Conservation (phyloP, 1,284 basidiomycete genomes). For the Pisolithus thermaeus region DNA sequence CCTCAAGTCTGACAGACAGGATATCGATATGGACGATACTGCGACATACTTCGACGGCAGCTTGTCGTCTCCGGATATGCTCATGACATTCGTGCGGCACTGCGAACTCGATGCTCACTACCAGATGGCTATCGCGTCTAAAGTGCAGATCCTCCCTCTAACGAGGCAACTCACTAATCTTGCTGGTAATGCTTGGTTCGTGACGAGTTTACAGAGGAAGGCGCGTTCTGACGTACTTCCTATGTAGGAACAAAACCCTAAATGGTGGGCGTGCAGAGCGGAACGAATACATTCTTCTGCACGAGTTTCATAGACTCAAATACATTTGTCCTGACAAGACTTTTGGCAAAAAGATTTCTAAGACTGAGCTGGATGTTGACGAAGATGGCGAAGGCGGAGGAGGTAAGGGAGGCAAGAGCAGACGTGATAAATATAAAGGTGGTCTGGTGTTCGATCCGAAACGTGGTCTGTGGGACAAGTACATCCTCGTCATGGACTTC, state of each 20-base stretch:
- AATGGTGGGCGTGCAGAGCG: constrained; percentile 96
- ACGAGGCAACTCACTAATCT: constrained; percentile 95
- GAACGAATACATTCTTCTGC: constrained; percentile 98
- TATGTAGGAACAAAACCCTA: constrained; percentile 87
- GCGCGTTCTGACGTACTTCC: background rate
- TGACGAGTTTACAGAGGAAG: constrained; percentile 1
- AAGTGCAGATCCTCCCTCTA: constrained; percentile 86
- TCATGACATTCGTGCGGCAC: constrained; percentile 89
- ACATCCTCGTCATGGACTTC: constrained; percentile 99
- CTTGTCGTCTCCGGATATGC: constrained; percentile 69
- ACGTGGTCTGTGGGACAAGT: constrained; percentile 94
- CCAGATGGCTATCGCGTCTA: constrained; percentile 90
- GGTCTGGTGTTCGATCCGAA: constrained; percentile 98
- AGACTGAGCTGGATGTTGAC: constrained; percentile 35
- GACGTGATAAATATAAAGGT: constrained; percentile 98
- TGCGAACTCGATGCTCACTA: constrained; percentile 94
- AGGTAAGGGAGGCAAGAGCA: constrained; percentile 54
- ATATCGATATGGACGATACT: constrained; percentile 94
- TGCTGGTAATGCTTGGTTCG: constrained; percentile 95
- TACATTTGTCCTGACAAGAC: constrained; percentile 98
- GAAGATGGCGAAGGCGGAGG: constrained; percentile 46
- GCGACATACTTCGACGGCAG: constrained; percentile 86
- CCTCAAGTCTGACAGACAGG: constrained; percentile 79
- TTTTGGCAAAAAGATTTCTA: constrained; percentile 67
- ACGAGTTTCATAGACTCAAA: constrained; percentile 94